Evolutionary conservation across 371 early-diverging fungal genomes (phyloP).

Genomic region (Dipsacomyces acuminosporus): DNA sequence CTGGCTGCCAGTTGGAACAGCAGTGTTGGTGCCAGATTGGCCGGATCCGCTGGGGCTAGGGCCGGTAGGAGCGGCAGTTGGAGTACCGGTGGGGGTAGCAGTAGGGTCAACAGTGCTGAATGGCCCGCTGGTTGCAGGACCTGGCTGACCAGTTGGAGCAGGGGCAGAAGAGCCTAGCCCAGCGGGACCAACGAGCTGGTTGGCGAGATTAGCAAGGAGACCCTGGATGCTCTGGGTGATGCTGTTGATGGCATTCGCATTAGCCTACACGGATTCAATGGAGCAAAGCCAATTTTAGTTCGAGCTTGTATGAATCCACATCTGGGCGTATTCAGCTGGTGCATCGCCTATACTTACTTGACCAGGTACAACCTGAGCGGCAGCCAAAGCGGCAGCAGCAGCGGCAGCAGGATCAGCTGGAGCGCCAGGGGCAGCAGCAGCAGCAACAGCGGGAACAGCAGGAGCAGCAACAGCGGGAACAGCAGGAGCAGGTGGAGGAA

Average conservation of each 20-base stretch:
- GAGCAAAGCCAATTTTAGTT: not conserved
- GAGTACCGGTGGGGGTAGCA: too few species aligned
- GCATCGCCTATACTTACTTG: not conserved
- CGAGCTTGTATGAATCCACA: too few species aligned
- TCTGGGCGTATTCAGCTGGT: too few species aligned
- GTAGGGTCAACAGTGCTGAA: too few species aligned
- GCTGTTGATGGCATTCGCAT: not conserved
- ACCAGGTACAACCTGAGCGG: not conserved
- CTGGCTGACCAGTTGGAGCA: too few species aligned
- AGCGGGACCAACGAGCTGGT: not conserved
- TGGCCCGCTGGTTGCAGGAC: too few species aligned
- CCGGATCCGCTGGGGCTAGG: too few species aligned
- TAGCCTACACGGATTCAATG: too few species aligned
- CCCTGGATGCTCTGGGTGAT: not conserved
- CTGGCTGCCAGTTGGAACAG: too few species aligned
- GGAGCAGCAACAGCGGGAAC: not conserved
- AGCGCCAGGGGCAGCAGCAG: not conserved
- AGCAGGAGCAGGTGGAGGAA: too few species aligned
- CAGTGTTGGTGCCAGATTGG: too few species aligned
- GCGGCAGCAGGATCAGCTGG: not conserved
- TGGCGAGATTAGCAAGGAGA: not conserved
- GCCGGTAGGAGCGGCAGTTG: too few species aligned
- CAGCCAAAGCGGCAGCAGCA: not conserved
- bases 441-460: not conserved
- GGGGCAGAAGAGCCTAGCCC: not conserved